Conservation (phyloP, 2,329 filamentous ascomycete genomes). For the Pestalotiopsis sp. region DNA sequence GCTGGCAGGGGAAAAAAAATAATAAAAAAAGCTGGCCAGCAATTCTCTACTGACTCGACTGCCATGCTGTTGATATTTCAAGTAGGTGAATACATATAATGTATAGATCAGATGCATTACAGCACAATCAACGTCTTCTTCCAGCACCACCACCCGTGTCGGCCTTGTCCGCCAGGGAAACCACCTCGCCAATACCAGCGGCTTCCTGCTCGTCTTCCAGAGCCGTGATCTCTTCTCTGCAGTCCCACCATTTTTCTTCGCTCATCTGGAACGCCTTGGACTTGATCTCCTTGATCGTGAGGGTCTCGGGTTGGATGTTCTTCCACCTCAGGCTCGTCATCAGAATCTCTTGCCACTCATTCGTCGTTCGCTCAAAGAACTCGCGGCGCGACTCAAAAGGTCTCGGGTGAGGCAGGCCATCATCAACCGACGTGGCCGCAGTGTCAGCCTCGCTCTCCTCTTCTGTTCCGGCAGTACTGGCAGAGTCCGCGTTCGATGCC, state of each 20-base stretch:
- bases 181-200: conserved; percentile 91
- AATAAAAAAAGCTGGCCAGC: no score
- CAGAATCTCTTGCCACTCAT: conserved; percentile 87
- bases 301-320: conserved; percentile 66
- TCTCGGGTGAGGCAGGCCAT: conserved; percentile 73
- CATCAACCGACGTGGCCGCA: conserved; percentile 61
- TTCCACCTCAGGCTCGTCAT: conserved; percentile 75
- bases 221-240: conserved; percentile 86
- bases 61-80: background rate
- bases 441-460: conserved; percentile 51
- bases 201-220: conserved; percentile 96
- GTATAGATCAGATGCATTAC: background rate
- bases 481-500: conserved; percentile 40
- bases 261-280: conserved; percentile 87
- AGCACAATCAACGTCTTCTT: conserved; percentile 28
- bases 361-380: conserved; percentile 86
- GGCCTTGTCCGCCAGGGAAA: conserved; percentile 78
- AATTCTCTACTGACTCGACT: no score
- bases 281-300: conserved; percentile 88
- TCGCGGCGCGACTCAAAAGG: conserved; percentile 91
- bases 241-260: conserved; percentile 99
- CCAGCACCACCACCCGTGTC: conserved; percentile 53
- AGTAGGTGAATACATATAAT: background rate
- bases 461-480: conserved; percentile 35
- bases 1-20: no score